These are phyloP conservation scores for Wickerhamiella allomyrinae DNA, from an alignment of 805 yeast genomes.

Conservation along the genomic window DNA sequence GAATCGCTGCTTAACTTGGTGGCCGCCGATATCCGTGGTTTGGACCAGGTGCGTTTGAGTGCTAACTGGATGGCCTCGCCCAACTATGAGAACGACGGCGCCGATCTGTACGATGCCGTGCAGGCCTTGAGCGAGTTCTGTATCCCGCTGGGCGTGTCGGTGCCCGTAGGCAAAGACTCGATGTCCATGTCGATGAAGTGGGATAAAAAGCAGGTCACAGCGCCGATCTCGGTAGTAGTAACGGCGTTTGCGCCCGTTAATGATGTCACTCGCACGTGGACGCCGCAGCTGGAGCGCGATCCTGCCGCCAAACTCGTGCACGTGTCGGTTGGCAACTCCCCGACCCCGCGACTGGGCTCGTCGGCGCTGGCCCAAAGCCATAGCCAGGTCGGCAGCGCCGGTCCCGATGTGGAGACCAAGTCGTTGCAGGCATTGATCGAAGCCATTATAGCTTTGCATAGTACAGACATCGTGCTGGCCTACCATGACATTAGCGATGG, in stretches of 20 bases:
- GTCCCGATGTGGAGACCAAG: slow-evolving; percentile 63
- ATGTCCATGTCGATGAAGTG: slow-evolving; percentile 99
- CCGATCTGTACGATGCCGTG: slow-evolving; percentile 89
- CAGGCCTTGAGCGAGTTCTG: slow-evolving; percentile 94
- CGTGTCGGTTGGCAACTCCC: slow-evolving; percentile 37
- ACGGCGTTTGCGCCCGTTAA: slow-evolving; percentile 86
- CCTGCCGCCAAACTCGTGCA: slow-evolving; percentile 66
- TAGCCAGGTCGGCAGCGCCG: slow-evolving; percentile 65
- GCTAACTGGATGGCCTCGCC: slow-evolving; percentile 99
- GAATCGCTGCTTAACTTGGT: slow-evolving; percentile 78
- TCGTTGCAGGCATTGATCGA: slow-evolving; percentile 56
- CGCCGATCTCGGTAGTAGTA: slow-evolving; percentile 83
- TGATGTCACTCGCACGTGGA: slow-evolving; percentile 85
- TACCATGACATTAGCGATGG: slow-evolving; percentile 97
- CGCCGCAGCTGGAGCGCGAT: slow-evolving; percentile 56
- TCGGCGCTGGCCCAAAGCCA: slow-evolving; percentile 92
- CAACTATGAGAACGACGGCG: slow-evolving; percentile 86
- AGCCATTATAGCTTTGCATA: slow-evolving; percentile 59
- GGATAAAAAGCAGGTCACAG: slow-evolving; percentile 71
- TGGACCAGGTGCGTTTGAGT: slow-evolving; percentile 67
- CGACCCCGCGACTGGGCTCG: slow-evolving; percentile 59
- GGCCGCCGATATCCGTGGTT: slow-evolving; percentile 74
- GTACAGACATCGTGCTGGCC: slow-evolving; percentile 48
- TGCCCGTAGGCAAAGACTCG: slow-evolving; percentile 98
- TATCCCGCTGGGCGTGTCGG: slow-evolving; percentile 78